Evolutionary conservation across 2,329 filamentous ascomycete genomes (phyloP).

Genomic region (Colletotrichum musicola): DNA sequence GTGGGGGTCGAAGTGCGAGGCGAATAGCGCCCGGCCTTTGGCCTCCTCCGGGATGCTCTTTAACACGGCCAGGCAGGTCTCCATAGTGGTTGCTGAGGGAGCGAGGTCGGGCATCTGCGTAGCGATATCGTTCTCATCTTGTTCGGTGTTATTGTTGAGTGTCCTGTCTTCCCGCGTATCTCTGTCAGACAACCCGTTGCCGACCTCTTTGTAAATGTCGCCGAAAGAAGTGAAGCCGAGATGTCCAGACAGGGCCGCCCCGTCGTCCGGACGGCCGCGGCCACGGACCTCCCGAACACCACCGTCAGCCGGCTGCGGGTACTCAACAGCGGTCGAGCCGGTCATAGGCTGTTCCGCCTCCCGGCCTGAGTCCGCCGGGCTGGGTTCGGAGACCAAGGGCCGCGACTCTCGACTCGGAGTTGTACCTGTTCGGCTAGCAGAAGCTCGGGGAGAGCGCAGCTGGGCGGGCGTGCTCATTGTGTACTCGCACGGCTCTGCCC

Average conservation of each 20-base stretch:
- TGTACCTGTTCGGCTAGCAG: neutral
- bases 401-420: neutral
- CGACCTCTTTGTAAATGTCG: slow-evolving; percentile 56
- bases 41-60: slow-evolving; percentile 47
- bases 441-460: neutral
- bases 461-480: slow-evolving; percentile 14
- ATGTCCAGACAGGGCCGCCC: slow-evolving; percentile 49
- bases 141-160: too few species aligned
- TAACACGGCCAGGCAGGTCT: slow-evolving; percentile 55
- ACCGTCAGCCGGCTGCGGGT: neutral
- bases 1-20: slow-evolving; percentile 35
- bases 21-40: slow-evolving; percentile 31
- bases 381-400: neutral
- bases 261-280: neutral
- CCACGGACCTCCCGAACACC: neutral
- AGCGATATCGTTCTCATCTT: too few species aligned
- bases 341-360: slow-evolving; percentile 5
- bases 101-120: neutral
- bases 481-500: slow-evolving; percentile 52
- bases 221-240: slow-evolving; percentile 59
- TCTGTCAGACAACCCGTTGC: slow-evolving; percentile 49
- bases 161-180: neutral
- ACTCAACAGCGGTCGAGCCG: neutral
- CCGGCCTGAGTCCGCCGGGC: neutral
- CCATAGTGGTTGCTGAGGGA: slow-evolving; percentile 39